Percentiles rank a stretch among this genome's conserved stretches.
These are phyloP conservation scores for Fusarium mexicanum DNA, from an alignment of 2,329 filamentous ascomycete genomes.

Conservation along the genomic window DNA sequence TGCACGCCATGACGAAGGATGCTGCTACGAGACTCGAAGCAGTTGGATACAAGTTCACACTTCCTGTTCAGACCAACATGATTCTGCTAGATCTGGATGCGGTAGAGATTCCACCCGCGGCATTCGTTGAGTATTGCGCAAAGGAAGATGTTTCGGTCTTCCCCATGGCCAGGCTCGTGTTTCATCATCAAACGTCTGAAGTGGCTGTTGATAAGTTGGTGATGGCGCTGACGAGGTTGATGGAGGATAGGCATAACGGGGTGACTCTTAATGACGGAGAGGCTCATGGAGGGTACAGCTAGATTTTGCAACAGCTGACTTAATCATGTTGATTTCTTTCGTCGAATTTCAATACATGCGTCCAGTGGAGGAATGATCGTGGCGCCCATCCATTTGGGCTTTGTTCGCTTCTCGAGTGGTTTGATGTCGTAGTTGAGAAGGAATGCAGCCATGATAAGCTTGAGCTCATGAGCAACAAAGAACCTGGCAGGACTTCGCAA, in stretches of 20 bases:
- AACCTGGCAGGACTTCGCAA: conserved; percentile 60
- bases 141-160: conserved; percentile 21
- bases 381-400: conserved; percentile 56
- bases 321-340: not conserved
- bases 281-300: conserved; percentile 24
- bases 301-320: not conserved
- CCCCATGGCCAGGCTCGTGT: conserved; percentile 29
- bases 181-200: conserved; percentile 35
- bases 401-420: conserved; percentile 51
- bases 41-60: conserved; percentile 36
- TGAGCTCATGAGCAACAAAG: conserved; percentile 65
- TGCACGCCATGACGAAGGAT: conserved; percentile 33
- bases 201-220: conserved; percentile 12
- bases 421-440: conserved; percentile 64
- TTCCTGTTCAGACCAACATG: conserved; percentile 44
- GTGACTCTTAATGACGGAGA: conserved; percentile 5
- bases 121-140: conserved; percentile 32
- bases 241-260: conserved; percentile 15
- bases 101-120: conserved; percentile 28
- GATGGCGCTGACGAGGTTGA: conserved; percentile 22
- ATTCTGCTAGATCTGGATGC: conserved; percentile 38
- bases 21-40: conserved; percentile 19
- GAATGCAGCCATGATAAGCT: conserved; percentile 62
- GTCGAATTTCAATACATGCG: conserved; percentile 42
- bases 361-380: conserved; percentile 48